Conservation (phyloP, 1,284 basidiomycete genomes). For the Ustilago loliicola region DNA sequence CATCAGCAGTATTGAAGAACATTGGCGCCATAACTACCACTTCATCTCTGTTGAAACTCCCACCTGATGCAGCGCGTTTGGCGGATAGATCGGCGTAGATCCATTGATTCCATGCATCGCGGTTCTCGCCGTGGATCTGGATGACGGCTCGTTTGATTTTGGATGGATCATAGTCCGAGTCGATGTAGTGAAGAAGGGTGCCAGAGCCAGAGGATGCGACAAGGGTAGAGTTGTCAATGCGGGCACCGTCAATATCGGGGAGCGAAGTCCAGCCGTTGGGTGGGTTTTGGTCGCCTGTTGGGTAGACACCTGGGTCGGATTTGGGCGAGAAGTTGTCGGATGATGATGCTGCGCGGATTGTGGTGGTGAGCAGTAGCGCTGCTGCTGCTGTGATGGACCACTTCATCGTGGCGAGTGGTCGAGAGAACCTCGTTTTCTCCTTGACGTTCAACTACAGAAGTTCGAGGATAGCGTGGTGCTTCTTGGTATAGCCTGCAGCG, state of each 20-base stretch:
- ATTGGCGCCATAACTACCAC: conserved; percentile 63
- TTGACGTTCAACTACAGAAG: no score
- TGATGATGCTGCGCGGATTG: neutral
- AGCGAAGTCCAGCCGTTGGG: conserved; percentile 49
- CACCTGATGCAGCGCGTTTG: conserved; percentile 40
- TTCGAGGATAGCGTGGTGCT: no score
- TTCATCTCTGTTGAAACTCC: conserved; percentile 54
- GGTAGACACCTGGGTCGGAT: conserved; percentile 55
- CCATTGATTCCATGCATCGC: conserved; percentile 67
- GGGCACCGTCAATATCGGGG: conserved; percentile 52
- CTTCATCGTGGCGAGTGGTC: neutral
- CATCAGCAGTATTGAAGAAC: conserved; percentile 57
- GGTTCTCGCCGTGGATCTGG: conserved; percentile 63
- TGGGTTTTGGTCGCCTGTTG: conserved; percentile 35
- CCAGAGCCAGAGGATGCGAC: conserved; percentile 38
- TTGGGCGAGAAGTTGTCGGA: conserved; percentile 8
- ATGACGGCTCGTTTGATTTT: conserved; percentile 63
- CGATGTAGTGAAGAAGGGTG: conserved; percentile 59
- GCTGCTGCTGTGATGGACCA: conserved; percentile 6
- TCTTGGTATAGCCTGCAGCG: no score
- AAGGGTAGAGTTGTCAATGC: conserved; percentile 59
- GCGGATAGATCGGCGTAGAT: conserved; percentile 60
- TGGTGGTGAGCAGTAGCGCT: neutral
- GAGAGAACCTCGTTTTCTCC: neutral
- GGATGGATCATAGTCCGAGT: conserved; percentile 37